Base-by-base conservation (phyloP, 2,329 filamentous ascomycete genomes). In the Alternaria triticina region DNA sequence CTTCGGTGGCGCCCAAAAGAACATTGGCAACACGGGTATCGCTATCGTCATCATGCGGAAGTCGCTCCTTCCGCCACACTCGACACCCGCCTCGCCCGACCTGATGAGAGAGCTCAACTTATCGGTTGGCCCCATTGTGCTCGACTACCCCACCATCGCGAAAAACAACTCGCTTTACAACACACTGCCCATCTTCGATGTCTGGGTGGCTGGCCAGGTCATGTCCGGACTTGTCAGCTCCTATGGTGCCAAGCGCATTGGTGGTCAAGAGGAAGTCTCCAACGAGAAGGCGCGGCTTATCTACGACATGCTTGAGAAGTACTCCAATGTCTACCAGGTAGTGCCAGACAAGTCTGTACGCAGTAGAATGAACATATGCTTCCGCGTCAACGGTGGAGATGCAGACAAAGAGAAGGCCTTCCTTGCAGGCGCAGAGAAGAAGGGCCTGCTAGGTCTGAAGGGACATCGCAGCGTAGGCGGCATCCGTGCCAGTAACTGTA, bases 161-260 rank as follows among this genome's bases (percentile, higher is more conserved):
- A 96, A 96, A 85, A 96, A 96, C 83, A 96, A 97, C 83, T 96
- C 91, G 71, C 86, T 98, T 27, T 98, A 98, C 84, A 98, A 98
- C 82, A 98, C 95, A 0, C 84, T 98, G 11, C 94, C 93, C 74
- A 97, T 98, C 74, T 97, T 98, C 74, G 94, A 95, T 78, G 91
- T 97, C 40, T 98, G 91, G 83, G 88, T 97, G 57, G 92, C 93
- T 15, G 94, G 94, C n/a, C 89, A 92, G 77, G 94, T 98, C 55
- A 90, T 98, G 76, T 89, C 91, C 75, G 89, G 87, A 67, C 86
- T 97, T 1, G 85, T 97, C 13, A 75, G 82, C 17, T 86, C 84
- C 0, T 91, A 88, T 79, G 85, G 88, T 3, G 81, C 89, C 69
- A 81, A 85, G 64, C 93, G 91, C 74, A 90, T 96, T 6, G 84